Conservation (phyloP, 257 asterid species). For the Rauvolfia tetraphylla region DNA sequence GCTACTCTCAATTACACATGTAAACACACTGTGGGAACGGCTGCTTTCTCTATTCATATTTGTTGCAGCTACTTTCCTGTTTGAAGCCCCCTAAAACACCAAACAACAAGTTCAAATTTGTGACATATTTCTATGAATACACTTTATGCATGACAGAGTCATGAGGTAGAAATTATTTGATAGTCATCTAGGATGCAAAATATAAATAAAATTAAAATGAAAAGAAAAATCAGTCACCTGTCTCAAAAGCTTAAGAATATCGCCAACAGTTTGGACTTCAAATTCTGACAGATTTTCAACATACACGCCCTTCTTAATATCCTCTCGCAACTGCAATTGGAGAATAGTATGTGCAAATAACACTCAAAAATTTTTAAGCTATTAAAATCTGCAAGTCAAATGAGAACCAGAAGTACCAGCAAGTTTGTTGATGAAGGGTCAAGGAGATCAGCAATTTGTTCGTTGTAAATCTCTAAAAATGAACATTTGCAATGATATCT, state of each 20-base stretch:
- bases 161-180: not conserved
- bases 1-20: constrained; percentile 91
- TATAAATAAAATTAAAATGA: constrained; percentile 9
- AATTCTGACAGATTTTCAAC: constrained; percentile 94
- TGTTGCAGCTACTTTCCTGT: constrained; percentile 91
- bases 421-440: constrained; percentile 94
- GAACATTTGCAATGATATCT: constrained; percentile 88
- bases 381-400: constrained; percentile 9
- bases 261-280: constrained; percentile 86
- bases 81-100: constrained; percentile 70
- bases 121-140: constrained; percentile 3
- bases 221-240: constrained; percentile 46
- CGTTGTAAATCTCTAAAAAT: constrained; percentile 90
- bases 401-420: constrained; percentile 50
- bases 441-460: constrained; percentile 90
- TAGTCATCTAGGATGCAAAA: constrained; percentile 1
- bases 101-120: constrained; percentile 15
- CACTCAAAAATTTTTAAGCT: constrained; percentile 4
- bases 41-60: constrained; percentile 99
- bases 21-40: constrained; percentile 95
- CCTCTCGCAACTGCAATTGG: constrained; percentile 71
- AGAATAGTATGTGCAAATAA: constrained; percentile 23
- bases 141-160: constrained; percentile 3
- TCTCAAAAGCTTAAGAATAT: constrained; percentile 80
- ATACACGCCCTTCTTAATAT: constrained; percentile 77